Evolutionary conservation across 2,329 filamentous ascomycete species (phyloP).

Genomic region (Colletotrichum tofieldiae): DNA sequence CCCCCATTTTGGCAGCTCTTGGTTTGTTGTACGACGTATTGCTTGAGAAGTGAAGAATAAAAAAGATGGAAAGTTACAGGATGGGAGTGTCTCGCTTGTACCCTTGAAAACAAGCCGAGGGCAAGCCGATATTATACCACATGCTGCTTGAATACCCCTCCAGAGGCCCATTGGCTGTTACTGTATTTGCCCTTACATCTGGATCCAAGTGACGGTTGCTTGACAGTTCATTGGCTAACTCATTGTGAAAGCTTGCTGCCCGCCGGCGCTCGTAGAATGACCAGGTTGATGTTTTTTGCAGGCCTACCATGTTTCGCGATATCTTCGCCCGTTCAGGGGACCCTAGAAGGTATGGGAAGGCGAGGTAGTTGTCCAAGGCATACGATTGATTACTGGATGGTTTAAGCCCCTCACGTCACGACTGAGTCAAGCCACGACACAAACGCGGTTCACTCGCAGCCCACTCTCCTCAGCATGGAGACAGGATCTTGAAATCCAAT

Average conservation of each 20-base stretch:
- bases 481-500: background rate
- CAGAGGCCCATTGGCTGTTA: background rate
- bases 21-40: background rate
- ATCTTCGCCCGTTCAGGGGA: conserved; percentile 9
- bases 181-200: background rate
- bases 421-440: conserved; percentile 2
- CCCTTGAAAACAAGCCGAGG: background rate
- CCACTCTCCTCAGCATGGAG: background rate
- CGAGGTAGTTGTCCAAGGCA: background rate
- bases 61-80: background rate
- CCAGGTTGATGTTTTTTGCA: conserved; percentile 9
- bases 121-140: conserved; percentile 21
- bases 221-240: conserved; percentile 7
- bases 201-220: conserved; percentile 8
- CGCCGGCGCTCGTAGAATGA: background rate
- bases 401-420: background rate
- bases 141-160: background rate
- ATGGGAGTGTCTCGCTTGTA: too few species aligned
- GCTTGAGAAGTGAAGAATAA: background rate
- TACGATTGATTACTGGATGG: background rate
- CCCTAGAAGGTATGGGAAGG: background rate
- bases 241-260: conserved; percentile 11
- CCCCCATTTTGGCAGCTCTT: conserved; percentile 30
- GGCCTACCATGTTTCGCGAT: conserved; percentile 6
- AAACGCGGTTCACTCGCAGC: background rate